Percentiles rank a stretch among this genome's conserved stretches.
These are phyloP conservation scores for Ziziphus jujuba DNA, from an alignment of 306 rosid species.

Conservation along the genomic window DNA sequence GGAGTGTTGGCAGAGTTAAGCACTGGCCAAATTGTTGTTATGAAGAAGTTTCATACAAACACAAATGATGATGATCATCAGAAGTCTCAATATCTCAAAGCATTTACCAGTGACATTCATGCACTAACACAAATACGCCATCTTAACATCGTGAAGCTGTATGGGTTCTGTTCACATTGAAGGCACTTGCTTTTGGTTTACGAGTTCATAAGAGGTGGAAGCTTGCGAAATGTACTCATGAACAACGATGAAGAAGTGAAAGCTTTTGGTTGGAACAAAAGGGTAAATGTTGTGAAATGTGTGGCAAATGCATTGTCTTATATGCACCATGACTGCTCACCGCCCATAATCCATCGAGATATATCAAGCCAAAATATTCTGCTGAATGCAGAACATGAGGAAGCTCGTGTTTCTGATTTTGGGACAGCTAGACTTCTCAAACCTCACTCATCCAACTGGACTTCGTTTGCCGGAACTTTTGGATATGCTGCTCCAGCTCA, in stretches of 20 bases:
- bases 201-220: conserved; percentile 17
- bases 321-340: conserved; percentile 24
- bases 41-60: conserved; percentile 3
- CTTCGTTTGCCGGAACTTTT: conserved; percentile 23
- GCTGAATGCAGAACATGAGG: conserved; percentile 2
- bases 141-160: conserved; percentile 14
- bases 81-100: background rate
- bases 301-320: too few relatives aligned
- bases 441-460: conserved; percentile 11
- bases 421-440: conserved; percentile 18
- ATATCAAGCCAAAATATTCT: conserved; percentile 20
- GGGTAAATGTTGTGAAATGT: conserved; percentile 11
- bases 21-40: background rate
- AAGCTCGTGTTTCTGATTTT: conserved; percentile 15
- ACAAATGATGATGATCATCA: conserved; percentile 1
- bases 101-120: conserved; percentile 15
- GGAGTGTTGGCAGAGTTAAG: conserved; percentile 10
- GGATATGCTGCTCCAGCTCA: conserved; percentile 25
- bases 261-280: conserved; percentile 16
- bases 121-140: conserved; percentile 20
- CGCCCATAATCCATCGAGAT: conserved; percentile 17
- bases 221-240: background rate
- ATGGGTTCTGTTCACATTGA: conserved; percentile 17
- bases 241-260: conserved; percentile 11
- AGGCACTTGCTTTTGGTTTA: conserved; percentile 10